Percentiles rank a stretch among this genome's conserved stretches.
phyloP scores from a whole-genome alignment of 1,284 basidiomycete genomes.

The Xerocomus cyaneibrunnescens region DNA sequence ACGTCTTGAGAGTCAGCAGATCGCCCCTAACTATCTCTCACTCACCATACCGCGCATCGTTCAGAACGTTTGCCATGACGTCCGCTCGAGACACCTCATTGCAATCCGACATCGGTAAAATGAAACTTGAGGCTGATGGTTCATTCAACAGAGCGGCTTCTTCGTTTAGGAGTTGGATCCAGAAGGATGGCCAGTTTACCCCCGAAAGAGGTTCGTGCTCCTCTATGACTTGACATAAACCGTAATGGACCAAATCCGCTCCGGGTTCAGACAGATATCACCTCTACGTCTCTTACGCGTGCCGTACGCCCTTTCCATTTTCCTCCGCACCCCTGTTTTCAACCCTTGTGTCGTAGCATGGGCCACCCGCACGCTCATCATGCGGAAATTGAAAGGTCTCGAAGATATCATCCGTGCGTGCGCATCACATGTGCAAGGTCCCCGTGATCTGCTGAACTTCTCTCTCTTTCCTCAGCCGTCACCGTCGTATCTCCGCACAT shows the following conservation, averaged over 20 bases:
- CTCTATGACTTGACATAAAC: neutral
- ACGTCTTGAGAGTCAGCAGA: neutral
- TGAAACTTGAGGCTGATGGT: slow-evolving; percentile 69
- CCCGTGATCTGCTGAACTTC: neutral
- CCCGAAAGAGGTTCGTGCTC: slow-evolving; percentile 72
- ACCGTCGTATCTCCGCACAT: slow-evolving; percentile 86
- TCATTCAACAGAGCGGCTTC: slow-evolving; percentile 78
- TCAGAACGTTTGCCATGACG: slow-evolving; percentile 21
- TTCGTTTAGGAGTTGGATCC: slow-evolving; percentile 74
- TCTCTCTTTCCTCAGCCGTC: slow-evolving; percentile 49
- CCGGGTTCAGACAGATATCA: slow-evolving; percentile 72
- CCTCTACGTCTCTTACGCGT: slow-evolving; percentile 81
- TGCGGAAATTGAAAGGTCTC: slow-evolving; percentile 89
- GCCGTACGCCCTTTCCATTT: slow-evolving; percentile 54
- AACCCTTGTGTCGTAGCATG: slow-evolving; percentile 57
- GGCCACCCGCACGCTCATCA: slow-evolving; percentile 91
- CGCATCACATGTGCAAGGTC: neutral
- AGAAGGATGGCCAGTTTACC: slow-evolving; percentile 70
- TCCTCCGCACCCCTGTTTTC: neutral
- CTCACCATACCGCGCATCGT: neutral
- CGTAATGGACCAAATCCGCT: neutral
- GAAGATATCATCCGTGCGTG: slow-evolving; percentile 77
- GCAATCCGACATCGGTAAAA: slow-evolving; percentile 63
- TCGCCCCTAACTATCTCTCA: slow-evolving; percentile 4
- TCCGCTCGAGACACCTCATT: slow-evolving; percentile 34